phyloP scores from a whole-genome alignment of 2,329 filamentous ascomycete species.

The Pseudogymnoascus sp. region DNA sequence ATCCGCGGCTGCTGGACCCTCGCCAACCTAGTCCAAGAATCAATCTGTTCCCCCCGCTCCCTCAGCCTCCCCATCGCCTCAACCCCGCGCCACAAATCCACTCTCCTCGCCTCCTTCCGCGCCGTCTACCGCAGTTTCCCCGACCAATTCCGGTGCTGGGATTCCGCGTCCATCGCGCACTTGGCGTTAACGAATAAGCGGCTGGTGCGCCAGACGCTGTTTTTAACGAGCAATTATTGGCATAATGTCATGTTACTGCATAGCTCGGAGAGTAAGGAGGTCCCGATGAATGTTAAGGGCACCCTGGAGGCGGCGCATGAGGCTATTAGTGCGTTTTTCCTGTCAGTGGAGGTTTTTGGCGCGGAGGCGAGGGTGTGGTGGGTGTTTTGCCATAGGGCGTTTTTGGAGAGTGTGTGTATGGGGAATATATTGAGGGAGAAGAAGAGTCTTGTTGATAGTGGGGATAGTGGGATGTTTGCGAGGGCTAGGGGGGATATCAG shows the following conservation, averaged over 20 bases:
- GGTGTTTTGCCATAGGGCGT: conserved; percentile 75
- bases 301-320: conserved; percentile 69
- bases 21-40: conserved; percentile 69
- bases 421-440: conserved; percentile 49
- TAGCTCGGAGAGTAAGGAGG: conserved; percentile 54
- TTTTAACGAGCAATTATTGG: conserved; percentile 73
- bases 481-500: conserved; percentile 52
- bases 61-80: conserved; percentile 64
- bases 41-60: conserved; percentile 65
- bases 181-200: conserved; percentile 53
- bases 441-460: conserved; percentile 15
- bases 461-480: conserved; percentile 36
- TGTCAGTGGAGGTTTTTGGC: conserved; percentile 60
- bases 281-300: conserved; percentile 56
- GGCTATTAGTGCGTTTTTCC: conserved; percentile 65
- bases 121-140: conserved; percentile 67
- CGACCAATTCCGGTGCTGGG: conserved; percentile 58
- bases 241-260: conserved; percentile 76
- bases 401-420: conserved; percentile 66
- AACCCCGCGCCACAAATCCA: conserved; percentile 59
- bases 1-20: conserved; percentile 67
- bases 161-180: conserved; percentile 48
- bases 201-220: conserved; percentile 64
- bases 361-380: conserved; percentile 72
- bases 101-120: conserved; percentile 60